A percentile compares a stretch with the other conserved stretches of the same genome.
phyloP scores from a whole-genome alignment of 2,329 filamentous ascomycete genomes.

The Aspergillus piperis region DNA sequence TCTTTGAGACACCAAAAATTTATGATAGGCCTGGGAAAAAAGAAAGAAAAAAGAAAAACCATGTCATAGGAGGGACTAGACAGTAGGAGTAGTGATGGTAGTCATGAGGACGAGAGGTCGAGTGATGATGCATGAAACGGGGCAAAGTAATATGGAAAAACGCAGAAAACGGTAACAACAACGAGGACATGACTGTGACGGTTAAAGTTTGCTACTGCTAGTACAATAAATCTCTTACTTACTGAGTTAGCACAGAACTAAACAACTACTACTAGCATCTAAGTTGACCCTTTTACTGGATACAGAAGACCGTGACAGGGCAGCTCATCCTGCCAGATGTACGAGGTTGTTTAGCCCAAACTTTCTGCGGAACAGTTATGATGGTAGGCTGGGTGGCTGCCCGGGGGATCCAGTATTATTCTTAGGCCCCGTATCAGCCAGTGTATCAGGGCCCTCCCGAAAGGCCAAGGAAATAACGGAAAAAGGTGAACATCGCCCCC shows the following conservation, averaged over 20 bases:
- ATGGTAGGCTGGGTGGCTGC: not conserved
- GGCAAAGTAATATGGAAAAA: too few relatives aligned
- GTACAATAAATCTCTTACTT: too few relatives aligned
- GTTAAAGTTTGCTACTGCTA: not conserved
- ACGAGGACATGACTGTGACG: not conserved
- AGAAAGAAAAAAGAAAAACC: too few relatives aligned
- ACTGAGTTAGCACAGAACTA: too few relatives aligned
- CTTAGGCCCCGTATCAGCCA: not conserved
- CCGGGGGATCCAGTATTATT: not conserved
- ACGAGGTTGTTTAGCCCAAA: not conserved
- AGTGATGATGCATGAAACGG: not conserved
- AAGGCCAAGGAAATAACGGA: not conserved
- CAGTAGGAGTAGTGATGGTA: too few relatives aligned
- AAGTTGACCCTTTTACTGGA: not conserved
- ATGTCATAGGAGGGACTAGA: too few relatives aligned
- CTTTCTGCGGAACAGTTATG: not conserved
- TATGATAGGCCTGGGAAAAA: too few relatives aligned
- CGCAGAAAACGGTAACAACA: not conserved
- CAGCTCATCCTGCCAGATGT: conserved; percentile 5
- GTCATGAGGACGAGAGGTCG: not conserved
- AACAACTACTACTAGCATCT: too few relatives aligned
- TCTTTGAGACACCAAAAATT: not conserved
- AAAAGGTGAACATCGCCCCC: not conserved
- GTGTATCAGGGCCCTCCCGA: not conserved
- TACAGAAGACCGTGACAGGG: not conserved